Base-by-base conservation (phyloP, 169 alveolate genomes). In the Amoebophrya sp. region DNA sequence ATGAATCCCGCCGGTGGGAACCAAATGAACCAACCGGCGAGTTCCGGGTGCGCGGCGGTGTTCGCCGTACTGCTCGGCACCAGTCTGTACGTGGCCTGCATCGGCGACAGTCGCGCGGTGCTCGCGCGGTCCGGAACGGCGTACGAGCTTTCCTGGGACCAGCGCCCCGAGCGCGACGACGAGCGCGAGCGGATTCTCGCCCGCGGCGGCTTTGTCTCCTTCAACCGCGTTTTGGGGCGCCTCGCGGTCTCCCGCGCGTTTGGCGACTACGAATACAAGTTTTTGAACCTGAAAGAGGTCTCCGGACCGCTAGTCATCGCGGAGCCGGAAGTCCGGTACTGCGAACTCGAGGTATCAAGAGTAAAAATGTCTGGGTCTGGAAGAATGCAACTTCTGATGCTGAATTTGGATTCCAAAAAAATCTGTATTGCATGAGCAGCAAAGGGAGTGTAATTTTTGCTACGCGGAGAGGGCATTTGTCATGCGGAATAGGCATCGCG, bases 81-180 rank as follows among this genome's bases (percentile, higher is more conserved):
- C 0, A 93, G 92, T 55, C 39, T 94, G 53, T 96, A 94, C 40
- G 95, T 93, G 88, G 99, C 99, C 35, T 98, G 98, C 95, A 99
- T 99, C 77, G 99, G 99, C 12, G 99, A 99, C 94, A 96, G 99
- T 39, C 94, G 99, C 91, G 98, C 99, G 14, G 97, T 98, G 32
- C 94, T 96, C 38, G 92, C 97, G 89, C 95, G 98, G 40, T 94
- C 95, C 40, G 98, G 99, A 0, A 92, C 92, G 40, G 97, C 98
- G 0, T 94, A 97, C 23, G 97, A 97, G n/a, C 94, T 99, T 93
- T 96, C 99, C 1, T 95, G 95, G 40, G 99, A 99, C 93, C 99
- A 99, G 94, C 99, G 7, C 98, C 96, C 83, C 93, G 96, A 89
- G 96, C 96, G 91, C 35, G 77, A 1, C 3, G 96, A 94, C 90